Conservation (phyloP, 306 rosid species). For the Begonia loranthoides region DNA sequence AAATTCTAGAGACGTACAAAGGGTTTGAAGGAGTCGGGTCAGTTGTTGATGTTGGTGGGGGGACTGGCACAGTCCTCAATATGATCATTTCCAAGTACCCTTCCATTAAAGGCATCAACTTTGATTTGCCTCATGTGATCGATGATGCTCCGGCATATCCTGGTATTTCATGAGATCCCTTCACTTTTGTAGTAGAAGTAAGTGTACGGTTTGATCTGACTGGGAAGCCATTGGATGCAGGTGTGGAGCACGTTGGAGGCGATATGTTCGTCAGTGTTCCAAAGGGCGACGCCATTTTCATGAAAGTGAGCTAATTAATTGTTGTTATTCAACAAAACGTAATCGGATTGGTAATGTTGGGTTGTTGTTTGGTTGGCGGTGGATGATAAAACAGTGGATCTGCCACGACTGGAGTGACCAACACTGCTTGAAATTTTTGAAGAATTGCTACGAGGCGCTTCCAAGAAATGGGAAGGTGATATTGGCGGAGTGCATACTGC, state of each 20-base stretch:
- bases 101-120: slow-evolving; percentile 63
- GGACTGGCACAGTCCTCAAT: slow-evolving; percentile 59
- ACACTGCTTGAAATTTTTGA: slow-evolving; percentile 68
- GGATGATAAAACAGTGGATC: slow-evolving; percentile 49
- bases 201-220: neutral
- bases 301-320: slow-evolving; percentile 42
- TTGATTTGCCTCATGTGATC: slow-evolving; percentile 83
- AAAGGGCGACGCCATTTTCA: slow-evolving; percentile 77
- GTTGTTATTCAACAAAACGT: neutral
- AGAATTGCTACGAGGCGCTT: slow-evolving; percentile 66
- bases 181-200: neutral
- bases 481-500: slow-evolving; percentile 86
- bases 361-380: neutral
- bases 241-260: slow-evolving; percentile 90
- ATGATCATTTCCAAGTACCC: slow-evolving; percentile 78
- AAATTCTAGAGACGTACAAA: slow-evolving; percentile 49
- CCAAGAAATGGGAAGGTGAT: slow-evolving; percentile 78
- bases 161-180: slow-evolving; percentile 13
- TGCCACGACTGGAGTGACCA: slow-evolving; percentile 96
- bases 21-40: slow-evolving; percentile 75
- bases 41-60: slow-evolving; percentile 87
- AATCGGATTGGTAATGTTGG: slow-evolving; percentile 7
- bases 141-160: slow-evolving; percentile 64
- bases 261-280: slow-evolving; percentile 88
- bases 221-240: slow-evolving; percentile 19